Base-by-base conservation (phyloP, 2,329 filamentous ascomycete species). In the Curvularia sp. region DNA sequence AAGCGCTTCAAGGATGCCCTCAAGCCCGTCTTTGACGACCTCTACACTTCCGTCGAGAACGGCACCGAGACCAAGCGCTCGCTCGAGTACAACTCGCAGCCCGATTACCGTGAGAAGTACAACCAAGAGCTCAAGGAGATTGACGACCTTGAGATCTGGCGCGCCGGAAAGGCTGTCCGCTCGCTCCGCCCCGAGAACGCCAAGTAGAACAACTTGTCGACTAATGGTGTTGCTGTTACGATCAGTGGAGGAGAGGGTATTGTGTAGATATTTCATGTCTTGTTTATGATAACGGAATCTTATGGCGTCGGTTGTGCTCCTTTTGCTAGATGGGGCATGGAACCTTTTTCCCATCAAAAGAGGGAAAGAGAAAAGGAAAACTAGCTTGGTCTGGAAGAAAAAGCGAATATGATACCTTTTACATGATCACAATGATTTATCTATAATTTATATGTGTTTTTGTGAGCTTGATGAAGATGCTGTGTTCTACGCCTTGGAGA, bases 81-180 rank as follows among this genome's bases (percentile, higher is more conserved):
- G 62, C 89, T 99, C 77, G 93, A 97, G 77, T 99, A 96, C 88
- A 98, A 98, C 87, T 86, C 90, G 79, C 92, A 96, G 82, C 83
- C 87, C 72, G 93, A 99, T 83, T 99, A 99, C 89, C 90, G 95
- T 75, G 86, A 97, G 86, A 93, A 91, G 83, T 99, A 93, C 82
- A 93, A 97, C 88, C 87, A 92, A 78, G 95, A 99, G 90, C 91
- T 99, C 89, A 86, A 97, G 84, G 95, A 98, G 86, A 98, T 99
- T 84, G 91, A 94, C 76, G 87, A 93, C 78, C 84, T 99, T 77
- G 95, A 99, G 88, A 99, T 99, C 88, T 99, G 95, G 95, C 88
- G 91, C 77, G 95, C 95, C 68, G 95, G 95, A 81, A 98, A 97
- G 89, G 92, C 95, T 74, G 95, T 99, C 75, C 90, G 94, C 69